Conservation (phyloP, 2,329 filamentous ascomycete genomes). For the Graphilbum fragrans region DNA sequence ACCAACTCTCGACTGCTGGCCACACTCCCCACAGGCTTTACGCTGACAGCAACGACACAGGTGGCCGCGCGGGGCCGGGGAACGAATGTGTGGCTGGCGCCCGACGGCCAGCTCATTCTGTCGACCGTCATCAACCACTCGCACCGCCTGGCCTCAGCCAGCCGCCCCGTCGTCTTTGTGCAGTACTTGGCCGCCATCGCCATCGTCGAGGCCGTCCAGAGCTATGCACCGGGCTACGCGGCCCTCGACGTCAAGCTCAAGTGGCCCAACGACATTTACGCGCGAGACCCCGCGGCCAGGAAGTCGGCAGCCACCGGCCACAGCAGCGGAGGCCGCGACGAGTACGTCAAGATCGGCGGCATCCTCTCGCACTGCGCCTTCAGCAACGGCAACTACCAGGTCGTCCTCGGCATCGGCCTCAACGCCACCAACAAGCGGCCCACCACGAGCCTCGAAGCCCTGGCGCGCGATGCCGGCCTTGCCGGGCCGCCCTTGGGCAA, state of each 20-base stretch:
- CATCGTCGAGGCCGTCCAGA: conserved; percentile 69
- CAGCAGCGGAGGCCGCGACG: conserved; percentile 8
- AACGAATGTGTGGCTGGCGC: conserved; percentile 89
- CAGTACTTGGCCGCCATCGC: conserved; percentile 89
- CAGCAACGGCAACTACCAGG: conserved; percentile 62
- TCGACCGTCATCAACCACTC: conserved; percentile 81
- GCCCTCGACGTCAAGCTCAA: conserved; percentile 75
- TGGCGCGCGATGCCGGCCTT: conserved; percentile 39
- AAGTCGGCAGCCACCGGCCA: conserved; percentile 27
- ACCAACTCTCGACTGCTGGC: conserved; percentile 74
- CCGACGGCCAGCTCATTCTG: conserved; percentile 75
- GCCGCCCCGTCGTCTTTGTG: conserved; percentile 69
- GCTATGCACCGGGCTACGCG: conserved; percentile 65
- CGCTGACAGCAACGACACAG: conserved; percentile 75
- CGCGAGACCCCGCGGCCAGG: conserved; percentile 42
- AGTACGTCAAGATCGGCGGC: conserved; percentile 81
- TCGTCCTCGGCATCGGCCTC: conserved; percentile 76
- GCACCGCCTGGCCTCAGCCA: conserved; percentile 32
- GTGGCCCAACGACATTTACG: conserved; percentile 95
- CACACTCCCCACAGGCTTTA: conserved; percentile 74
- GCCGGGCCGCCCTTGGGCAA: conserved; percentile 41
- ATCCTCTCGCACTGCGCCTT: conserved; percentile 87
- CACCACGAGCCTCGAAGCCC: conserved; percentile 72
- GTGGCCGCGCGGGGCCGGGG: conserved; percentile 81
- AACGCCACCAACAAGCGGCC: conserved; percentile 77